Conservation (phyloP, 345 rosid genomes). For the Mercurialis annua region DNA sequence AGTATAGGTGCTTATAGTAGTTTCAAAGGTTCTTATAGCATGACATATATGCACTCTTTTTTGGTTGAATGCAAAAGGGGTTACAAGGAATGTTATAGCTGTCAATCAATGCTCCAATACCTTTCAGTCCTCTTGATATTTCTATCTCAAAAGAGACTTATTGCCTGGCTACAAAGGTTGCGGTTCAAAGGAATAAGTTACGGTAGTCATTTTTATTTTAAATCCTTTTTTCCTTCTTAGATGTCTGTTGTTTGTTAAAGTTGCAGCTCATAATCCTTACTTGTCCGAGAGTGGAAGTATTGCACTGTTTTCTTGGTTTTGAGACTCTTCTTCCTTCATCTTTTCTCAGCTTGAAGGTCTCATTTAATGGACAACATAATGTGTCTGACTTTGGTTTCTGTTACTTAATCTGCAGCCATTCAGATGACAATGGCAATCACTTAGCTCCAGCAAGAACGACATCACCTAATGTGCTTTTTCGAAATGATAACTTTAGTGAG, state of each 20-base stretch:
- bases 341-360: not conserved
- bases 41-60: not conserved
- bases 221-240: not conserved
- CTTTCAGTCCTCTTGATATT: not conserved
- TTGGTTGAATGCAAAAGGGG: not conserved
- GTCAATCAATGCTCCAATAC: not conserved
- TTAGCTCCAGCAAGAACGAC: constrained; percentile 27
- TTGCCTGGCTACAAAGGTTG: not conserved
- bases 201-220: not conserved
- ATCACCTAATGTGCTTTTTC: constrained; percentile 31
- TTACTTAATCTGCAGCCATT: constrained; percentile 30
- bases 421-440: constrained; percentile 24
- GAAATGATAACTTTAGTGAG: constrained; percentile 24
- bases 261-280: not conserved
- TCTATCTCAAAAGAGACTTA: not conserved
- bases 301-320: not conserved
- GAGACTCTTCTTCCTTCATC: constrained; percentile 6
- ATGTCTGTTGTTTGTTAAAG: not conserved
- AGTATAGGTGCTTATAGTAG: not conserved
- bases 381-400: constrained; percentile 13
- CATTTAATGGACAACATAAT: no score
- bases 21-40: not conserved
- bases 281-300: not conserved
- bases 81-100: not conserved
- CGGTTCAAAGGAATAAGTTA: not conserved